Evolutionary conservation across 306 rosid species (phyloP).

Genomic region (Spatholobus suberectus): DNA sequence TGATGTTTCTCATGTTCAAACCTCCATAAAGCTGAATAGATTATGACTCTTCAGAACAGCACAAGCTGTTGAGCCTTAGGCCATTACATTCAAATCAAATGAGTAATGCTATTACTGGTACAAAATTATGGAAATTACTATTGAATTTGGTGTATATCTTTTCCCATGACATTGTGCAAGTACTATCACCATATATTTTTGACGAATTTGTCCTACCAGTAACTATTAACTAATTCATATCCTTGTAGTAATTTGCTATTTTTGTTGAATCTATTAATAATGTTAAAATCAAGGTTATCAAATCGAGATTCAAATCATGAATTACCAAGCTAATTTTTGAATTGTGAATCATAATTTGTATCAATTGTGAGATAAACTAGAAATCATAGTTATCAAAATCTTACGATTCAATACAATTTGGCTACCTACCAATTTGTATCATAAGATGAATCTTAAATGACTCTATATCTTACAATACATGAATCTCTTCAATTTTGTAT

Average conservation of each 20-base stretch:
- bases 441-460: too few species aligned
- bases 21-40: neutral
- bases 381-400: too few species aligned
- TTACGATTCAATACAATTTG: too few species aligned
- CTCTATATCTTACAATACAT: too few species aligned
- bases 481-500: too few species aligned
- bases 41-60: conserved; percentile 36
- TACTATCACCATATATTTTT: conserved; percentile 23
- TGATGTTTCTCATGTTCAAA: conserved; percentile 18
- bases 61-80: conserved; percentile 22
- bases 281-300: too few species aligned
- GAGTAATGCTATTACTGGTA: conserved; percentile 17
- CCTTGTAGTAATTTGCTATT: conserved; percentile 19
- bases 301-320: too few species aligned
- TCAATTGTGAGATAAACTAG: too few species aligned
- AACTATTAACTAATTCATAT: neutral
- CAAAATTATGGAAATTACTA: conserved; percentile 18
- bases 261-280: neutral
- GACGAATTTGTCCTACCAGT: conserved; percentile 33
- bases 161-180: conserved; percentile 30
- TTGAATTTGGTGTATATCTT: conserved; percentile 16
- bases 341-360: too few species aligned
- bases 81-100: conserved; percentile 1
- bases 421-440: too few species aligned
- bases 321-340: too few species aligned